Evolutionary conservation across 345 rosid genomes (phyloP), one percentile per base, ranked within the genome.

Genomic region (Populus deltoides): DNA sequence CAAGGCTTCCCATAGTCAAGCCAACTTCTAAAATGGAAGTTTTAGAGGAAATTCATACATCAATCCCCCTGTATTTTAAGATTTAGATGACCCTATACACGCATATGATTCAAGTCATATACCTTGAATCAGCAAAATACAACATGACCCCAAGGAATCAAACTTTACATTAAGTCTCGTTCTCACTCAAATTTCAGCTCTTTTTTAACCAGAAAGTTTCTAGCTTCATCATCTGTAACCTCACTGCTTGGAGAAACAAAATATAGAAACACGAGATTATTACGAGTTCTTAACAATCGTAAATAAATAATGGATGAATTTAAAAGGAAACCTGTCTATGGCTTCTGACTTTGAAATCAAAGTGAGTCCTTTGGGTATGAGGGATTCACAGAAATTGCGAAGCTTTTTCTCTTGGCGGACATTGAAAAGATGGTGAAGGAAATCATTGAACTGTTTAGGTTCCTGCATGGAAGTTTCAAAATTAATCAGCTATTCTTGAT

Each of bases 341-440:
- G 97, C 94, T 88, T 95, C 98, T 0, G 93, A 86, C 81, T 91
- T 92, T 85, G 97, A 82, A 80, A 95, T 86, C 83, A 95, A 75
- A 1, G 85, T 86, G 74, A 93, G 74, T 35, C 71, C 88, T 79
- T 84, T 87, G 3, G 92, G 86, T 17, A 76, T 82, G 47, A 93
- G 89, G 47, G 85, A 79, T 69, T 86, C 80, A 5, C 79, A 84
- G 82, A 95, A 90, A 76, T 66, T 75, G 15, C 73, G 68, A 4
- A 86, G 75, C 29, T 81, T 83, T 31, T 82, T 83, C 75, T 85
- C 85, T 81, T 51, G 75, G 81, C 92, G 85, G 69, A 86, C 81
- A 70, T 66, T 66, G 75, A 68, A 70, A 75, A 91, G 87, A 45
- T 76, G 69, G 38, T 78, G 80, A 70, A 93, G 72, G 70, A 92